Evolutionary conservation across 1,139 yeast genomes (phyloP), one percentile per base, ranked within the genome.

Genomic region (Oligophagozyma castellii): DNA sequence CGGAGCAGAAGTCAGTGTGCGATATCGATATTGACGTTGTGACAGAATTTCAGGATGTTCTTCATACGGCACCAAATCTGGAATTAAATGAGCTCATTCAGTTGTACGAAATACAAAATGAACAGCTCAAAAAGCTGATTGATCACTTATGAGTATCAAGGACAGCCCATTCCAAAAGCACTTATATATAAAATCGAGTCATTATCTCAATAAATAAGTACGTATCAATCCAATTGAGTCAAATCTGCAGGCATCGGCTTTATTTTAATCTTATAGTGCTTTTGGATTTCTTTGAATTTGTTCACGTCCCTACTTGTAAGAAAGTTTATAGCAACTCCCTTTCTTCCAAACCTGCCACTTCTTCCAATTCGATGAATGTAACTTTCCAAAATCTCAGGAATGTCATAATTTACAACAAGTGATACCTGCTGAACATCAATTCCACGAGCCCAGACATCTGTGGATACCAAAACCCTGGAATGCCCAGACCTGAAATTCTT

Each of bases 371-470:
- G 68, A 56, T 86, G 98, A 37, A 86, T 71, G 52, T 86, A 86
- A 58, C 81, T 86, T 52, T 84, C 96, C 48, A 73, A 70, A 52
- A 78, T 89, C 29, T 62, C 56, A 1, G 96, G 96, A 39, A 89
- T 57, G 53, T 86, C 96, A 56, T 83, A 89, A 58, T 86, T 89
- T 31, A 89, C 78, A 16, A 89, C 98, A 33, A 86, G 61, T 0
- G 95, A 81, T n/a, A 86, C 93, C 51, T 86, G 95, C 57, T 86
- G 98, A 16, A 86, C 96, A 55, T 86, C 96, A 33, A 86, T 86
- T 30, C 98, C 98, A 52, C 96, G 66, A 1, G 98, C 96, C 93
- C 95, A 84, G 26, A 89, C 92, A 55, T 89, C 96, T 4, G 98
- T 89, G 14, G 95, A 80, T 25, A 89, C 84, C 35, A 89, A 59